A percentile compares a stretch with the other conserved stretches of the same genome.
These are phyloP conservation scores for Bimuria novae-zelandiae DNA, from an alignment of 2,329 filamentous ascomycete genomes.

Conservation along the genomic window DNA sequence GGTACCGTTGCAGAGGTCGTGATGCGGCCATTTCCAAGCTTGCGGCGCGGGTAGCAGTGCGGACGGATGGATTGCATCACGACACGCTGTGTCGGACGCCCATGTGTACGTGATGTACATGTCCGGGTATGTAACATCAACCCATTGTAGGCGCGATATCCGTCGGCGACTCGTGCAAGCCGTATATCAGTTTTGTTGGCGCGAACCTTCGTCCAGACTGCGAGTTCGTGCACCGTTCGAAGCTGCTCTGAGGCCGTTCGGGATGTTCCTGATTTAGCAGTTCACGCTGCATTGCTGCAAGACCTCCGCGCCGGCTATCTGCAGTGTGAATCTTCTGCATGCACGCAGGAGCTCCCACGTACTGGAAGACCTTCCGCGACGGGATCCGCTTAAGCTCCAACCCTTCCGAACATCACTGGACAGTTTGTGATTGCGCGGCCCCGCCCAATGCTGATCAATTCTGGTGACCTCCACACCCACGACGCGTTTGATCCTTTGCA, in stretches of 20 bases:
- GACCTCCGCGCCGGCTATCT: constrained; percentile 21
- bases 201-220: constrained; percentile 19
- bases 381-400: constrained; percentile 10
- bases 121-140: too few relatives aligned
- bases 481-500: constrained; percentile 17
- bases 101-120: too few relatives aligned
- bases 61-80: constrained; percentile 14
- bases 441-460: constrained; percentile 16
- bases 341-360: constrained; percentile 14
- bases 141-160: constrained; percentile 7
- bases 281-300: constrained; percentile 27
- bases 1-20: not conserved
- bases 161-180: constrained; percentile 27
- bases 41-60: not conserved
- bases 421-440: constrained; percentile 3
- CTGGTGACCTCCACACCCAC: constrained; percentile 3
- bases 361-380: constrained; percentile 31
- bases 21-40: not conserved
- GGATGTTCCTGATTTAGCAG: too few relatives aligned
- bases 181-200: constrained; percentile 12
- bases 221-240: constrained; percentile 12
- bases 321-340: constrained; percentile 31
- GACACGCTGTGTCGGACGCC: constrained; percentile 16
- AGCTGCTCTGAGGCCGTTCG: constrained; percentile 24
- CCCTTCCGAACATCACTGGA: constrained; percentile 17